phyloP scores from a whole-genome alignment of 768 basidiomycete genomes.

The Suillus discolor region DNA sequence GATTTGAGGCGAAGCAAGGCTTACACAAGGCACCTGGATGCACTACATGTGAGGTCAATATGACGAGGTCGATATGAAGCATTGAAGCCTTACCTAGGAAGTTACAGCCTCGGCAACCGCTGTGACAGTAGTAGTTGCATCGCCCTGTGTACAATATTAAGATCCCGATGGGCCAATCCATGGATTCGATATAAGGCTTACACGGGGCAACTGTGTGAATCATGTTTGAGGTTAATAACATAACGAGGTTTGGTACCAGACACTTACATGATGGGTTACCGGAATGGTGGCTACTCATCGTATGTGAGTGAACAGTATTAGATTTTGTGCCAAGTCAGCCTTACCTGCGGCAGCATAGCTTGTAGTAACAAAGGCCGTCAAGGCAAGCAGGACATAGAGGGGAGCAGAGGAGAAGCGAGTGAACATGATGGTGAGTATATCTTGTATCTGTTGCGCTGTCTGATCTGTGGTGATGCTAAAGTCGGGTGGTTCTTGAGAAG shows the following conservation, averaged over 20 bases:
- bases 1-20: neutral
- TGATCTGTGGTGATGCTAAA: neutral
- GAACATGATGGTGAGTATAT: neutral
- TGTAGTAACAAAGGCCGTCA: neutral
- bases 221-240: neutral
- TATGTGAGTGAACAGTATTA: neutral
- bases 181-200: neutral
- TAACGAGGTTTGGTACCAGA: neutral
- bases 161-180: neutral
- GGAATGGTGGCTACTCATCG: neutral
- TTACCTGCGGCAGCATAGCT: neutral
- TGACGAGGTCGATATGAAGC: neutral
- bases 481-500: neutral
- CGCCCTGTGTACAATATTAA: neutral
- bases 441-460: neutral
- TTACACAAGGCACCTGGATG: neutral
- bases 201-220: neutral
- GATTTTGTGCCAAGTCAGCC: neutral
- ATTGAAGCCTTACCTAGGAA: neutral
- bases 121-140: fast-evolving
- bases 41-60: neutral
- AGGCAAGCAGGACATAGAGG: constrained; percentile 7
- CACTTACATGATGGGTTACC: neutral
- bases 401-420: constrained; percentile 2
- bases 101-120: too few species aligned